Conservation (phyloP, 169 alveolate species). For the Cryptosporidium felis region DNA sequence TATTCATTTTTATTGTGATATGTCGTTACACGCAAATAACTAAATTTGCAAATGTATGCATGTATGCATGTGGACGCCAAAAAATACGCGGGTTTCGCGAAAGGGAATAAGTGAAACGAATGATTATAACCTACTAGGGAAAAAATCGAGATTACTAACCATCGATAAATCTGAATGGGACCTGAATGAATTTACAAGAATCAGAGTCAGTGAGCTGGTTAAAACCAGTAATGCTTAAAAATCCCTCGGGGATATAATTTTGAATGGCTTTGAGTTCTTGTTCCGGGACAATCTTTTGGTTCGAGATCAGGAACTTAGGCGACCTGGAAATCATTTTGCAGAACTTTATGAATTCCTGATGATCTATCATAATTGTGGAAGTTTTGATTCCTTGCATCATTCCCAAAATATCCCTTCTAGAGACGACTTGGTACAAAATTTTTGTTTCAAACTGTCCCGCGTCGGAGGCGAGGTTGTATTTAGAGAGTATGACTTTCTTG, state of each 20-base stretch:
- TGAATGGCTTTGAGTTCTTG: neutral
- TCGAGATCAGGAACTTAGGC: slow-evolving; percentile 20
- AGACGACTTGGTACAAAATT: neutral
- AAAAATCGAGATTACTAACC: too few relatives aligned
- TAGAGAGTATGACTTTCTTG: neutral
- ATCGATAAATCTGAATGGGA: neutral
- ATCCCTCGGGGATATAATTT: neutral
- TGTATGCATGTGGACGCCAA: too few relatives aligned
- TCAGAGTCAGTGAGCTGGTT: neutral
- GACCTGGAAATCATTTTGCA: neutral
- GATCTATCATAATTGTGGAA: neutral
- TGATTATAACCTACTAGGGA: too few relatives aligned
- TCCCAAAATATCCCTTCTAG: neutral
- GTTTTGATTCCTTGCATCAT: neutral
- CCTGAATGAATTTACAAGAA: neutral
- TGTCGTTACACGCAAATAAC: too few relatives aligned
- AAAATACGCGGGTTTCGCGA: too few relatives aligned
- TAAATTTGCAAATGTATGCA: too few relatives aligned
- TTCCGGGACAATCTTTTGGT: neutral
- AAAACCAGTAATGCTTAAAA: neutral
- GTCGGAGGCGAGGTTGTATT: neutral
- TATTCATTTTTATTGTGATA: too few relatives aligned
- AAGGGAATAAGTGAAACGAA: too few relatives aligned
- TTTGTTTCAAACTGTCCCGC: neutral
- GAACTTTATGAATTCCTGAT: neutral